These are phyloP conservation scores for Neurospora sp. DNA, from an alignment of 495 filamentous ascomycete genomes.

Conservation along the genomic window DNA sequence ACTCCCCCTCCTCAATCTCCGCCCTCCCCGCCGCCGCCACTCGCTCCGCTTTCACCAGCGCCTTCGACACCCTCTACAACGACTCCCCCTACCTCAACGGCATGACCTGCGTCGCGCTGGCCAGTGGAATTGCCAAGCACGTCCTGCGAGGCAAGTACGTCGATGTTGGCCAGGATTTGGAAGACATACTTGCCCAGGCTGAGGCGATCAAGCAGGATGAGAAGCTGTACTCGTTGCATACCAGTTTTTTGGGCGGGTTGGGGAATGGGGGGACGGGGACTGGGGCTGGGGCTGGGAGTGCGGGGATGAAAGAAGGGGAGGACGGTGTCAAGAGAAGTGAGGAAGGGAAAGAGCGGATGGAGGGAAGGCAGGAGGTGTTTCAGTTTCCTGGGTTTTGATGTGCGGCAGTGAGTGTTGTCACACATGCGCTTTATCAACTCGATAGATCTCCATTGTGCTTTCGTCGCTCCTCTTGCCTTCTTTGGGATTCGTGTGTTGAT, in stretches of 20 bases:
- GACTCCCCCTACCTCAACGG: conserved; percentile 28
- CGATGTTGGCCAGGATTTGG: conserved; percentile 25
- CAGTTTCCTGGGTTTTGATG: conserved; percentile 23
- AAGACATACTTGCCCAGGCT: conserved; percentile 21
- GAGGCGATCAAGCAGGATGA: conserved; percentile 12
- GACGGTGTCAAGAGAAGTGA: neutral
- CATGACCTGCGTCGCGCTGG: conserved; percentile 25
- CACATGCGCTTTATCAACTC: no score
- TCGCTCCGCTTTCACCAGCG: conserved; percentile 7
- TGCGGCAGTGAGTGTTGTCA: no score
- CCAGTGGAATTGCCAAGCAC: conserved; percentile 18
- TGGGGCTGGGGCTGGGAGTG: neutral
- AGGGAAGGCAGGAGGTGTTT: conserved; percentile 8
- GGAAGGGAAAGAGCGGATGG: neutral
- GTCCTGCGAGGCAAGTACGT: conserved; percentile 19
- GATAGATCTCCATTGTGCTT: no score
- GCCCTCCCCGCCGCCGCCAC: conserved; percentile 13
- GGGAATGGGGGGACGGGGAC: conserved; percentile 7
- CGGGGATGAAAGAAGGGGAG: neutral
- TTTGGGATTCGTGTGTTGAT: no score
- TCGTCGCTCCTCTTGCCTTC: no score
- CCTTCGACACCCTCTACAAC: conserved; percentile 18
- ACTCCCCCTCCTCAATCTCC: conserved; percentile 12
- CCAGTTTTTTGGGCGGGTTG: conserved; percentile 19
- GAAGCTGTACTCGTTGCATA: conserved; percentile 17